These are phyloP conservation scores for Epichloe bromicola DNA, from an alignment of 2,329 filamentous ascomycete species.

Conservation along the genomic window DNA sequence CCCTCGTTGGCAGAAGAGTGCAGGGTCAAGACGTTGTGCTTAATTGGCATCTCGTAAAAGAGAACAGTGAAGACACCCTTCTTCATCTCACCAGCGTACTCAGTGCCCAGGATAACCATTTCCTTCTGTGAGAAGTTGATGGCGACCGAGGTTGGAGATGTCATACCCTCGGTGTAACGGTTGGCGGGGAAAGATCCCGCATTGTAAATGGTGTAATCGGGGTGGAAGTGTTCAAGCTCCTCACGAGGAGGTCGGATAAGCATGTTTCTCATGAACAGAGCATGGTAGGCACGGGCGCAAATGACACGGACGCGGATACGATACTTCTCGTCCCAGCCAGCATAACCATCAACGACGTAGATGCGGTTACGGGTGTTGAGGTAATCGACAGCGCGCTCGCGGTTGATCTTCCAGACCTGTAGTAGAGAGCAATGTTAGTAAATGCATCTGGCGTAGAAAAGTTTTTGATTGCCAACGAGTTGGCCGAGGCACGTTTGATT, in stretches of 20 bases:
- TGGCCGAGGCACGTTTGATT: too few species aligned
- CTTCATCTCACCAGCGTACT: conserved; percentile 79
- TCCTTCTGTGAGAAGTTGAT: conserved; percentile 99
- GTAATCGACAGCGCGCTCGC: conserved; percentile 96
- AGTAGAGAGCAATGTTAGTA: background rate
- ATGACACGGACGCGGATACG: conserved; percentile 94
- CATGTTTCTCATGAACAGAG: conserved; percentile 99
- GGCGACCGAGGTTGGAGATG: conserved; percentile 89
- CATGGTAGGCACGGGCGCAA: conserved; percentile 97
- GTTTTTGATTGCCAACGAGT: background rate
- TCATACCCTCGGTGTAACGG: conserved; percentile 97
- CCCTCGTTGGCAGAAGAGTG: conserved; percentile 99
- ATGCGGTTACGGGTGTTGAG: conserved; percentile 98
- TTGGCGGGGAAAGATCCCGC: conserved; percentile 97
- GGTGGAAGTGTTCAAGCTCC: conserved; percentile 95
- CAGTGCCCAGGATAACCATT: conserved; percentile 98
- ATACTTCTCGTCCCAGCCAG: conserved; percentile 98
- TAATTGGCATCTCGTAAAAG: conserved; percentile 99
- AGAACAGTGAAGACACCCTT: conserved; percentile 98
- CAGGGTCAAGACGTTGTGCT: conserved; percentile 96
- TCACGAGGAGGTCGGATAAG: conserved; percentile 84
- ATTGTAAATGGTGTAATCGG: conserved; percentile 99
- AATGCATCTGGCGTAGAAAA: background rate
- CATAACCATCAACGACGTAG: conserved; percentile 95
- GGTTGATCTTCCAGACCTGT: conserved; percentile 99